phyloP scores from a whole-genome alignment of 1,284 basidiomycete genomes.

The Boletellus dicymbophilus region DNA sequence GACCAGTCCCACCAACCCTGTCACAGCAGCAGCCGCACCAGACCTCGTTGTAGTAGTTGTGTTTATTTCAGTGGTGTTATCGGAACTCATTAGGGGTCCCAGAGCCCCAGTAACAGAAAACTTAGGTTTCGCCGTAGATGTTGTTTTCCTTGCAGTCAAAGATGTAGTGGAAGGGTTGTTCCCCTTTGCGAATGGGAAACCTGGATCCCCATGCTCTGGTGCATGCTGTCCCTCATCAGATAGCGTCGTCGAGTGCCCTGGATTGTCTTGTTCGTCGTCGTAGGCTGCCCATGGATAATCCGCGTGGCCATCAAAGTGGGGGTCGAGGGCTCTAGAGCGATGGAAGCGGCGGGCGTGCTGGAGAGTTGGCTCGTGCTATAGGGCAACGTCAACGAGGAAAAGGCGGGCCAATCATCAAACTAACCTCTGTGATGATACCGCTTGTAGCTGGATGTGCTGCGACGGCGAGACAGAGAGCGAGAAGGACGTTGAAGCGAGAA shows the following conservation, averaged over 20 bases:
- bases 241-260: constrained; percentile 11
- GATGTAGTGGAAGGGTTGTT: neutral
- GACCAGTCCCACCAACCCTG: neutral
- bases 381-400: constrained; percentile 6
- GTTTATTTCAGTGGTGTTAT: no score
- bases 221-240: constrained; percentile 17
- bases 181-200: neutral
- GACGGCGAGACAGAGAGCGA: constrained; percentile 27
- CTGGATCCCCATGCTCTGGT: neutral
- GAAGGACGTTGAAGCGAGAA: constrained; percentile 27
- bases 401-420: neutral
- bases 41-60: neutral
- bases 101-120: no score
- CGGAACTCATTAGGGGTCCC: no score
- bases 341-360: constrained; percentile 16
- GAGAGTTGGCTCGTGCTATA: constrained; percentile 8
- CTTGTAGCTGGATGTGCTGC: constrained; percentile 22
- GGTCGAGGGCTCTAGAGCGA: constrained; percentile 7
- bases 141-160: no score
- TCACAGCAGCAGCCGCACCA: neutral
- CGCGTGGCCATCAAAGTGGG: constrained; percentile 20
- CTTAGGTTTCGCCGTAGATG: no score
- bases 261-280: constrained; percentile 17
- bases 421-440: constrained; percentile 13
- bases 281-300: constrained; percentile 15